These are phyloP conservation scores for Prototheca wickerhamii DNA, from an alignment of 163 green algal genomes.

Conservation along the genomic window DNA sequence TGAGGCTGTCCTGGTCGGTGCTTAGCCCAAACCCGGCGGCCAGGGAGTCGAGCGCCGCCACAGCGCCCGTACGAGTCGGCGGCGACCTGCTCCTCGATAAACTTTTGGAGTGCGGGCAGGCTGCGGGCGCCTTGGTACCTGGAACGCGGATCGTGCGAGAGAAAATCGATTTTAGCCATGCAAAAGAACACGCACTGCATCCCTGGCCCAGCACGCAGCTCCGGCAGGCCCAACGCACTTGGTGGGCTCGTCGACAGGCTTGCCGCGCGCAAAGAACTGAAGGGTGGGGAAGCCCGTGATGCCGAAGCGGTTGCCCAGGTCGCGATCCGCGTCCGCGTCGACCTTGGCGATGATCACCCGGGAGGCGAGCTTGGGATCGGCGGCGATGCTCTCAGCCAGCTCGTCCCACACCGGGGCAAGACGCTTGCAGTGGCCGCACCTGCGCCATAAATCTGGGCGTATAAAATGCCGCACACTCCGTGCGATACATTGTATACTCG, in stretches of 20 bases:
- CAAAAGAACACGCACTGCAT: no score
- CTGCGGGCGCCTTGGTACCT: slow-evolving; percentile 64
- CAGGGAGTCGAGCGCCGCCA: slow-evolving; percentile 51
- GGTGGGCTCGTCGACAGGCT: slow-evolving; percentile 34
- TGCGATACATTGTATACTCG: no score
- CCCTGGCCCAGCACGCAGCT: no score
- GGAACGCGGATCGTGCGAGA: slow-evolving; percentile 5
- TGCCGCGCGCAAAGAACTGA: slow-evolving; percentile 63
- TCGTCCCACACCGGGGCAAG: slow-evolving; percentile 48
- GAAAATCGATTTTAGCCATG: no score
- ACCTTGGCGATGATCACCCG: slow-evolving; percentile 67
- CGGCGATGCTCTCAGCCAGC: slow-evolving; percentile 44
- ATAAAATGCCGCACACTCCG: neutral
- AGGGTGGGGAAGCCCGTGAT: slow-evolving; percentile 73
- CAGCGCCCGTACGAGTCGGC: slow-evolving; percentile 48
- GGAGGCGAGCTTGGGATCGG: slow-evolving; percentile 51
- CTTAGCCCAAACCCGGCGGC: slow-evolving; percentile 43
- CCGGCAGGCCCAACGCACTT: slow-evolving; percentile 31
- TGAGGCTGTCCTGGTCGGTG: slow-evolving; percentile 12
- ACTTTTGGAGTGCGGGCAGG: slow-evolving; percentile 52
- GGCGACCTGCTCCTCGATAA: slow-evolving; percentile 56
- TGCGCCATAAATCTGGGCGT: neutral
- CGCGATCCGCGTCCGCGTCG: slow-evolving; percentile 62
- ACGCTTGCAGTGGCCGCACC: slow-evolving; percentile 67
- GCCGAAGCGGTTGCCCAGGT: slow-evolving; percentile 61